Percentiles rank a stretch among this genome's conserved stretches.
Evolutionary conservation across 2,329 filamentous ascomycete genomes (phyloP).

Genomic region (Furcasterigmium sp.): DNA sequence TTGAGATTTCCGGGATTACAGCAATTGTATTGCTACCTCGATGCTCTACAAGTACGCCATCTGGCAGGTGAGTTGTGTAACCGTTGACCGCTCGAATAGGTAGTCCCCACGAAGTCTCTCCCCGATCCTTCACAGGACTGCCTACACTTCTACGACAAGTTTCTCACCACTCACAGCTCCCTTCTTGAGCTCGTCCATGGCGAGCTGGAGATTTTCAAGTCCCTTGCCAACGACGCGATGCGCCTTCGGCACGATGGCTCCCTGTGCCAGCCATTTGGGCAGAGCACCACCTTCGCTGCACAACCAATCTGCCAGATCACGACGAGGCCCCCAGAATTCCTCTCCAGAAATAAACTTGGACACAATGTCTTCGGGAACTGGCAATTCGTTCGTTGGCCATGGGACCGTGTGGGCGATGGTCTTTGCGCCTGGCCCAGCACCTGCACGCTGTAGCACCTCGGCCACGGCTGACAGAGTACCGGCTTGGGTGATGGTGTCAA

Average conservation of each 20-base stretch:
- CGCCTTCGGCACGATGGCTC: conserved; percentile 33
- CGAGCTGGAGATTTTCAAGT: conserved; percentile 28
- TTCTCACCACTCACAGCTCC: conserved; percentile 39
- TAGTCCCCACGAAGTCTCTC: too few species aligned
- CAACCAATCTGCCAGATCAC: conserved; percentile 3
- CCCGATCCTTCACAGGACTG: too few species aligned
- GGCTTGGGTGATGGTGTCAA: conserved; percentile 7
- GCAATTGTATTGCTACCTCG: too few species aligned
- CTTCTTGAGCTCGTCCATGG: conserved; percentile 33
- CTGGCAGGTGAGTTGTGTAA: too few species aligned
- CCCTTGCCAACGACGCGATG: conserved; percentile 31
- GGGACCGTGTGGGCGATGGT: not conserved
- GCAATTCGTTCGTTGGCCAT: not conserved
- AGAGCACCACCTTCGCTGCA: not conserved
- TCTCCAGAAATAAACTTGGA: not conserved
- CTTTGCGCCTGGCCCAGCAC: not conserved
- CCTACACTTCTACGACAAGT: conserved; percentile 20
- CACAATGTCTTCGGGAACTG: not conserved
- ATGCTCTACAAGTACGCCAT: too few species aligned
- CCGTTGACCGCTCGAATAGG: too few species aligned
- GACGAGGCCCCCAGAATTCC: not conserved
- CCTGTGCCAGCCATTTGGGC: conserved; percentile 20
- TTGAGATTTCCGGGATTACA: too few species aligned
- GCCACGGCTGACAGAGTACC: not conserved
- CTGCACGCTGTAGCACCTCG: not conserved